Evolutionary conservation across 192 early-diverging fungal genomes (phyloP), one percentile per base, ranked within the genome.

Genomic region (Pilaira anomala): DNA sequence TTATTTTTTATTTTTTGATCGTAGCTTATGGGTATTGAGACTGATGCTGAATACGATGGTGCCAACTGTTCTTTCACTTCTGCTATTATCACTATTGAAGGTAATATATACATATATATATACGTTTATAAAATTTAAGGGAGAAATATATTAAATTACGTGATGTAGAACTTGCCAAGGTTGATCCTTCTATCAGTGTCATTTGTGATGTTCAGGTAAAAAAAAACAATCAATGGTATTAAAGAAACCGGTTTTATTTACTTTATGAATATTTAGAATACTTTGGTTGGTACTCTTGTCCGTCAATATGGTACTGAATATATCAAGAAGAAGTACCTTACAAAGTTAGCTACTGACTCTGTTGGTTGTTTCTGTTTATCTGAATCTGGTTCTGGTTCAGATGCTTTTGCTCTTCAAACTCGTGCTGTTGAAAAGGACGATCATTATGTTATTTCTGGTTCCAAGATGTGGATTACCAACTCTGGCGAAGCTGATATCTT

Each of bases 381-480:
- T 28, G 97, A 98, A 76, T 88, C 94, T 42, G 86, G 85, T 19
- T 88, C 95, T 14, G 97, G 97, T 11, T 83, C 85, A 6, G 88
- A 90, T 69, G 88, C 88, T 36, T 82, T 73, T 14, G 77, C 76
- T 19, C 76, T 90, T 9, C 65, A 80, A 24, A 90, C 88, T 13
- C 83, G 82, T 22, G 97, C 97, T 18, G 83, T 82, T 40, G 89
- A 89, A 63, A 79, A 94, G 55, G 93, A 88, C 63, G 91, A 95
- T 73, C 81, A 96, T 74, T 98, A 93, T 61, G 73, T 96, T 57
- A 58, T 98, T 39, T 94, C 90, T 73, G 93, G 90, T 16, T 74
- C 78, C 53, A 93, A 93, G 80, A 95, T 94, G 93, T 94, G 91
- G 91, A 95, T 95, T 73, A 91, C 93, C 64, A 93, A 98, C 85